phyloP scores from a whole-genome alignment of 257 asterid species.

The Fraxinus anomala region DNA sequence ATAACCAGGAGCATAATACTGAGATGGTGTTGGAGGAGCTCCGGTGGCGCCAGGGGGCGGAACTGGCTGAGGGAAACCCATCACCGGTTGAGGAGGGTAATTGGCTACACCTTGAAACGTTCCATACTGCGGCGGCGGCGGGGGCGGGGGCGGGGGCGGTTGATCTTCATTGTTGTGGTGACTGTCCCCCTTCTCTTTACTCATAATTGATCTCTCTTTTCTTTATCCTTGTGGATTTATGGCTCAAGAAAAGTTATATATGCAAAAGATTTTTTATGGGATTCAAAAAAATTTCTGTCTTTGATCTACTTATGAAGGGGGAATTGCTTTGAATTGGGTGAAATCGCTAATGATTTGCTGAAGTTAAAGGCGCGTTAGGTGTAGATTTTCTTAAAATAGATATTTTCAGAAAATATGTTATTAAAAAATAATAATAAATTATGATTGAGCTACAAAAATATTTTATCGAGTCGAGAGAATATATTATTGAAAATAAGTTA shows the following conservation, averaged over 20 bases:
- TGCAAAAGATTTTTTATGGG: too few relatives aligned
- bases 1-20: conserved; percentile 69
- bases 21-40: conserved; percentile 44
- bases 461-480: too few relatives aligned
- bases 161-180: conserved; percentile 31
- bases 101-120: conserved; percentile 86
- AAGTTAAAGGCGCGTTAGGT: background rate
- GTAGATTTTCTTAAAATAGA: too few relatives aligned
- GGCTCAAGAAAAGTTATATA: background rate
- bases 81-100: conserved; percentile 64
- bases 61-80: conserved; percentile 84
- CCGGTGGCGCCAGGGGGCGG: conserved; percentile 77
- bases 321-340: too few relatives aligned
- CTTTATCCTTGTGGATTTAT: background rate
- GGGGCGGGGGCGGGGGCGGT: conserved; percentile 12
- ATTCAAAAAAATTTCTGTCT: background rate
- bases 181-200: conserved; percentile 49
- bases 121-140: conserved; percentile 55
- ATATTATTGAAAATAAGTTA: too few relatives aligned
- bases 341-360: background rate
- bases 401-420: too few relatives aligned
- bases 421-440: too few relatives aligned
- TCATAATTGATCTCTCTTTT: conserved; percentile 41
- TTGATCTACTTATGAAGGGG: background rate
- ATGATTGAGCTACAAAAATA: too few relatives aligned